Evolutionary conservation across 1,284 basidiomycete species (phyloP).

Genomic region (Trichosporon sp.): DNA sequence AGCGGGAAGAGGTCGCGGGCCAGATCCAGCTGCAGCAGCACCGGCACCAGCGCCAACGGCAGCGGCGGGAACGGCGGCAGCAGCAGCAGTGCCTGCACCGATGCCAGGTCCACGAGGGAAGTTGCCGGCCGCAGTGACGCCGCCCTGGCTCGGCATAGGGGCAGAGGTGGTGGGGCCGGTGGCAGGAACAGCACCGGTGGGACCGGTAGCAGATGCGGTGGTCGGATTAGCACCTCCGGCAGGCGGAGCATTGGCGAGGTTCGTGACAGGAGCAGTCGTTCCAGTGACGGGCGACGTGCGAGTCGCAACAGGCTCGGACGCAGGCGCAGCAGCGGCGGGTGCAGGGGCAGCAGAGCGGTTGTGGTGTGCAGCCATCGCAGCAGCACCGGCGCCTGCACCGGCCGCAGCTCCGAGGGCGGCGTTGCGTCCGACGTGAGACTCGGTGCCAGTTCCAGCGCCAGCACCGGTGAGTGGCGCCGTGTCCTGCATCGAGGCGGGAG

Average conservation of each 20-base stretch:
- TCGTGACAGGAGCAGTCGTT: too few relatives aligned
- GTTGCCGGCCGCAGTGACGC: background rate
- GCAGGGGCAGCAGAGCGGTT: background rate
- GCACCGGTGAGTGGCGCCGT: background rate
- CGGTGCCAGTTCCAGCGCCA: too few relatives aligned
- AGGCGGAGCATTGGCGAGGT: too few relatives aligned
- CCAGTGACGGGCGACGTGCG: too few relatives aligned
- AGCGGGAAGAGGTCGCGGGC: background rate
- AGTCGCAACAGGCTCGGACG: slow-evolving; percentile 4
- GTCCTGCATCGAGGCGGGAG: background rate
- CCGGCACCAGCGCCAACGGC: slow-evolving; percentile 4
- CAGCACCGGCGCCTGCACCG: background rate
- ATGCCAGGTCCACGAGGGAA: background rate
- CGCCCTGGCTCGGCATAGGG: background rate
- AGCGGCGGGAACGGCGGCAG: slow-evolving; percentile 1
- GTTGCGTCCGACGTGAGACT: background rate
- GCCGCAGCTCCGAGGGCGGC: background rate
- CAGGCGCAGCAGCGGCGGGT: slow-evolving; percentile 1
- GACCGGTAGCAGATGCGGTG: background rate
- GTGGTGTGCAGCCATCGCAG: background rate
- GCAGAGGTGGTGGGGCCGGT: background rate
- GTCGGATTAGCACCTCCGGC: too few relatives aligned
- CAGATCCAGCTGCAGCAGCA: background rate
- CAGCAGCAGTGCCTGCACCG: background rate
- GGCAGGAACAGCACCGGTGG: background rate